Conservation (phyloP, 768 basidiomycete species). For the Porpolomopsis calyptriformis region DNA sequence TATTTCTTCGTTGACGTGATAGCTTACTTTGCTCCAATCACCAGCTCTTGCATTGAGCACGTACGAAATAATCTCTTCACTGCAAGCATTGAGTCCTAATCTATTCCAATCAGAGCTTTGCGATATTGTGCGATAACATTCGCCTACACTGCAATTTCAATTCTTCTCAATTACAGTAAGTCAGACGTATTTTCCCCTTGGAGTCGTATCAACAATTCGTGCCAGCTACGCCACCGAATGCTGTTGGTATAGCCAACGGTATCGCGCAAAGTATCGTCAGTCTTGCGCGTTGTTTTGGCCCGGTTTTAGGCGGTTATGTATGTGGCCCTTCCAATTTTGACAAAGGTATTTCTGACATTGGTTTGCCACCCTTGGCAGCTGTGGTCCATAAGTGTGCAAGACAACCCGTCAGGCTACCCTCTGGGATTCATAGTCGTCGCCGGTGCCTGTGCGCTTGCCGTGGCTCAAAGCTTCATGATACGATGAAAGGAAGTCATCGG, state of each 20-base stretch:
- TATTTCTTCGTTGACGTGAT: constrained; percentile 1
- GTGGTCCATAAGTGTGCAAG: constrained; percentile 63
- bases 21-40: constrained; percentile 9
- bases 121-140: constrained; percentile 85
- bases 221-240: constrained; percentile 80
- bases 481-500: constrained; percentile 28
- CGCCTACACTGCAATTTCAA: constrained; percentile 82
- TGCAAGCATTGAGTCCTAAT: background rate
- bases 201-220: background rate
- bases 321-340: no score
- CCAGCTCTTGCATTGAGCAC: constrained; percentile 70
- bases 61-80: constrained; percentile 34
- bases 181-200: constrained; percentile 17
- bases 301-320: constrained; percentile 76
- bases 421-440: constrained; percentile 65
- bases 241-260: constrained; percentile 89
- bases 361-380: constrained; percentile 37
- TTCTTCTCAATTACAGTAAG: constrained; percentile 78
- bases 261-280: constrained; percentile 94
- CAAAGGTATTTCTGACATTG: background rate
- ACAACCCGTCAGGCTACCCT: constrained; percentile 61
- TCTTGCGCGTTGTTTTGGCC: constrained; percentile 83
- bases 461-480: constrained; percentile 67
- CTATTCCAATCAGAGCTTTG: constrained; percentile 45
- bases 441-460: constrained; percentile 46